A percentile compares a stretch with the other conserved stretches of the same genome.
These are phyloP conservation scores for Fraxinus ornus DNA, from an alignment of 305 asterid species.

Conservation along the genomic window DNA sequence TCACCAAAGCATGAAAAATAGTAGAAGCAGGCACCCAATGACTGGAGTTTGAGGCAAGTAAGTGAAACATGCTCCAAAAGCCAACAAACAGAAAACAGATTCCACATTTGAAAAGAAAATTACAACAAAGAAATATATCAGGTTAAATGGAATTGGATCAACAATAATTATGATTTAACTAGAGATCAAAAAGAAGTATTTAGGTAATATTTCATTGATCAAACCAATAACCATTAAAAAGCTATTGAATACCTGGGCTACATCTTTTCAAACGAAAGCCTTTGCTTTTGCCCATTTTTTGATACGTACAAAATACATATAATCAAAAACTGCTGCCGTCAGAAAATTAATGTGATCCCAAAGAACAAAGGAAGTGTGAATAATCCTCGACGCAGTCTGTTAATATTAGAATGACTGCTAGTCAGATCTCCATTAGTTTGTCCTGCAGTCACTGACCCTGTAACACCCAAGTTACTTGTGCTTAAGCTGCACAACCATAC, in stretches of 20 bases:
- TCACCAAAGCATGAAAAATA: background rate
- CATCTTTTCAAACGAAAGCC: conserved; percentile 16
- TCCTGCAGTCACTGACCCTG: conserved; percentile 32
- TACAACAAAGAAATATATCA: background rate
- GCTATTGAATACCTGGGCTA: conserved; percentile 6
- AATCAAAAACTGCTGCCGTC: background rate
- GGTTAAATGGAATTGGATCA: background rate
- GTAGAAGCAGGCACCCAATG: background rate
- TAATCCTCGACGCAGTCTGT: conserved; percentile 22
- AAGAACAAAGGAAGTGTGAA: conserved; percentile 26
- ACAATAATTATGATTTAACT: background rate
- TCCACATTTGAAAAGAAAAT: background rate
- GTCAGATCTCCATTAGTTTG: conserved; percentile 35
- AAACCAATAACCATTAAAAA: background rate
- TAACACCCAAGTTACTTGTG: conserved; percentile 37
- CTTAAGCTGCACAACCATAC: conserved; percentile 40
- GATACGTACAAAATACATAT: conserved; percentile 22
- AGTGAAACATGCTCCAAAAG: background rate
- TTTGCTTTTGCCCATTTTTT: conserved; percentile 17
- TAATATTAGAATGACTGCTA: conserved; percentile 27
- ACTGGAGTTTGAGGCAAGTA: background rate
- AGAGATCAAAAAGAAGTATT: background rate
- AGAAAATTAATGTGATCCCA: conserved; percentile 24
- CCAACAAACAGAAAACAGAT: background rate
- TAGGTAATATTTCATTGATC: conserved; percentile 11